These are phyloP conservation scores for Periconia sp. DNA, from an alignment of 2,329 filamentous ascomycete species.

Conservation along the genomic window DNA sequence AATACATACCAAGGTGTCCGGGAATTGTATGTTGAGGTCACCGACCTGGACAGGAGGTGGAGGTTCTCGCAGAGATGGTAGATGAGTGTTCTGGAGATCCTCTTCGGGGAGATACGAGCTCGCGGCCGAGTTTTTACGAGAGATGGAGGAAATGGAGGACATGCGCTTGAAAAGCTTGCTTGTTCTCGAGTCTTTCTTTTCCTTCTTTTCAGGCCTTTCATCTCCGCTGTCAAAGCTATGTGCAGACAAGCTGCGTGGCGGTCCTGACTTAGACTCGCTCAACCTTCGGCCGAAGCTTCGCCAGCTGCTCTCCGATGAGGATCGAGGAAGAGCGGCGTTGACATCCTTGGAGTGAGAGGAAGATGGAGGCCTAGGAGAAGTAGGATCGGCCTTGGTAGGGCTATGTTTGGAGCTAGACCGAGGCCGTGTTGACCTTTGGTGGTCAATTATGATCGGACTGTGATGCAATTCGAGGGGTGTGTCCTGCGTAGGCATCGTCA, in stretches of 20 bases:
- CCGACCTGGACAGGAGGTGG: conserved; percentile 73
- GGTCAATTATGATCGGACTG: conserved; percentile 68
- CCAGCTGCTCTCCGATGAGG: conserved; percentile 50
- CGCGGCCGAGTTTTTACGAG: conserved; percentile 55
- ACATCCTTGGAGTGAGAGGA: conserved; percentile 41
- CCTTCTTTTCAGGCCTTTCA: conserved; percentile 52
- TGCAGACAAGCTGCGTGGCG: conserved; percentile 33
- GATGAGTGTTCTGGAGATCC: conserved; percentile 29
- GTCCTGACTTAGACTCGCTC: conserved; percentile 41
- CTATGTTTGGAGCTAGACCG: conserved; percentile 34
- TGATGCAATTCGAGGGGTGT: conserved; percentile 58
- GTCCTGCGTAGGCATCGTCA: conserved; percentile 57
- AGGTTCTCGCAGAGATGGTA: conserved; percentile 46
- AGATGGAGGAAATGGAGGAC: conserved; percentile 64
- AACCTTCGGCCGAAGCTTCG: conserved; percentile 43
- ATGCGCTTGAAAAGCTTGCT: conserved; percentile 71
- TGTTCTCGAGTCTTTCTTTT: conserved; percentile 63
- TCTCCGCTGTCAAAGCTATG: conserved; percentile 41
- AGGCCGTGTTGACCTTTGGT: conserved; percentile 53
- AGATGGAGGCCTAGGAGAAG: conserved; percentile 36
- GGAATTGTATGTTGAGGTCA: conserved; percentile 96
- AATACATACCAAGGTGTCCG: conserved; percentile 75
- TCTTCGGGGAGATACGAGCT: conserved; percentile 50
- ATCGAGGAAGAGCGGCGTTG: conserved; percentile 36
- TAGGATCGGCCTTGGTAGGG: conserved; percentile 29